phyloP scores from a whole-genome alignment of 23 red algal genomes.

The Gracilaria domingensis region DNA sequence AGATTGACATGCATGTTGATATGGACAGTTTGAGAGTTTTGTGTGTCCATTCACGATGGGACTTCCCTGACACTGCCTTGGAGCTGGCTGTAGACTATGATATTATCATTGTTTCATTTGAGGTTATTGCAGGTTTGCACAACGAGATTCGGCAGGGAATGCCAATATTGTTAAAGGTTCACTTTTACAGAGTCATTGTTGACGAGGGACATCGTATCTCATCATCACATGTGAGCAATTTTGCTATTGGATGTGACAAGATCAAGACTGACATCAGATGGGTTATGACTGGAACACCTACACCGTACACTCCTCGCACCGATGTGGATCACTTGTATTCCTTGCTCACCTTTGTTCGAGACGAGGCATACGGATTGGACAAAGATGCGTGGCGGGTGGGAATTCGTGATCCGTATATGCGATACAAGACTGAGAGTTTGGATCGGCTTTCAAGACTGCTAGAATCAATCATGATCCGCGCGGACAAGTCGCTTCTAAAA shows the following conservation, averaged over 20 bases:
- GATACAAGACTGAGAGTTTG: slow-evolving; percentile 42
- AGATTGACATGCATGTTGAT: slow-evolving; percentile 71
- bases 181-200: slow-evolving; percentile 90
- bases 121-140: slow-evolving; percentile 58
- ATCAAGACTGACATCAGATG: slow-evolving; percentile 84
- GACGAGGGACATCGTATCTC: slow-evolving; percentile 94
- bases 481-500: slow-evolving; percentile 58
- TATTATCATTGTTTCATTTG: slow-evolving; percentile 80
- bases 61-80: slow-evolving; percentile 42
- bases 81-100: slow-evolving; percentile 69
- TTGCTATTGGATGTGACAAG: slow-evolving; percentile 58
- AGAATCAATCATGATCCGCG: slow-evolving; percentile 57
- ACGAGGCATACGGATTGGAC: slow-evolving; percentile 73
- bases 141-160: slow-evolving; percentile 33
- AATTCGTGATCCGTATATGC: slow-evolving; percentile 81
- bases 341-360: slow-evolving; percentile 81
- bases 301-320: slow-evolving; percentile 53
- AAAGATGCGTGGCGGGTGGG: slow-evolving; percentile 67
- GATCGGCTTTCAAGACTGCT: slow-evolving; percentile 38
- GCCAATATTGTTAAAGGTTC: slow-evolving; percentile 71
- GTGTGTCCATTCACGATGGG: not conserved
- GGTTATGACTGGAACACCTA: slow-evolving; percentile 99
- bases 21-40: slow-evolving; percentile 28
- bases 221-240: slow-evolving; percentile 39
- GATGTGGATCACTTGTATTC: slow-evolving; percentile 83